These are phyloP conservation scores for Sambucus nigra DNA, from an alignment of 129 eudicot genomes.

Conservation along the genomic window DNA sequence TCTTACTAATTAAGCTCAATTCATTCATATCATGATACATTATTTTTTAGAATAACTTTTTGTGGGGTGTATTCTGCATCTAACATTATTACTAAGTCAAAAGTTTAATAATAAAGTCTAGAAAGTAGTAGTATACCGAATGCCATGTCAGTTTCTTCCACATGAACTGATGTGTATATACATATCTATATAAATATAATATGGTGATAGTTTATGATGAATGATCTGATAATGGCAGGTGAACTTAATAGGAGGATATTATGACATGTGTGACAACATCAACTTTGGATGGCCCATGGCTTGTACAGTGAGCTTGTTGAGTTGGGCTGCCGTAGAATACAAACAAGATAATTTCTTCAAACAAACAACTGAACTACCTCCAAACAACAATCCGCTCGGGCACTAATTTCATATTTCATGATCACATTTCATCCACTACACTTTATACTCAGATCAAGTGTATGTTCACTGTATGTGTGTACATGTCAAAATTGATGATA, in stretches of 20 bases:
- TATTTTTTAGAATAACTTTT: too few species aligned
- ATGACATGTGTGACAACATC: conserved; percentile 68
- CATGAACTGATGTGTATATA: too few species aligned
- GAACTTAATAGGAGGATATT: conserved; percentile 56
- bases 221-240: conserved; percentile 44
- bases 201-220: too few species aligned
- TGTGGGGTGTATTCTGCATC: too few species aligned
- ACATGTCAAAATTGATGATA: too few species aligned
- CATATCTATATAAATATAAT: background rate
- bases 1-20: too few species aligned
- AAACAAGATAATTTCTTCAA: conserved; percentile 23
- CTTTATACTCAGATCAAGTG: conserved; percentile 57
- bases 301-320: conserved; percentile 39
- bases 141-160: too few species aligned
- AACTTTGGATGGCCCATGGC: conserved; percentile 74
- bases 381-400: conserved; percentile 57
- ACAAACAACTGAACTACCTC: conserved; percentile 27
- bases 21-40: too few species aligned
- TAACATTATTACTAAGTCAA: too few species aligned
- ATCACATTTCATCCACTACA: conserved; percentile 55
- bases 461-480: too few species aligned
- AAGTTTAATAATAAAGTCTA: too few species aligned
- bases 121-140: too few species aligned
- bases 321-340: conserved; percentile 65
- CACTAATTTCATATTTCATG: conserved; percentile 36